Conservation (phyloP, 2,329 filamentous ascomycete genomes). For the Exophiala lecanii-corni region DNA sequence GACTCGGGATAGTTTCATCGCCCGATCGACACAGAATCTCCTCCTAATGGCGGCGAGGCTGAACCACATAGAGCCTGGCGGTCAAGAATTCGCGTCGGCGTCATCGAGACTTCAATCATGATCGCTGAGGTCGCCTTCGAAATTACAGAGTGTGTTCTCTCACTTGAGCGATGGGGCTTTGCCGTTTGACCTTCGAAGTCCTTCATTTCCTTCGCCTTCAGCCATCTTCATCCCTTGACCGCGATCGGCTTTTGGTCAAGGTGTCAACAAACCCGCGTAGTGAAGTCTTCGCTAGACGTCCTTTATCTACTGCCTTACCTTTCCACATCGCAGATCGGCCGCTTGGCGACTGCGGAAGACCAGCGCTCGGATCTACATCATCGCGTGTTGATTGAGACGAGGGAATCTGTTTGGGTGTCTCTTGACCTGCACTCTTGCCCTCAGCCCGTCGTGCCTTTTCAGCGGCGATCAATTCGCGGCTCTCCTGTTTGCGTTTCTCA, state of each 20-base stretch:
- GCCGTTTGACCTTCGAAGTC: too few species aligned
- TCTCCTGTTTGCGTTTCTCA: slow-evolving; percentile 25
- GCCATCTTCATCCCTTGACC: slow-evolving; percentile 20
- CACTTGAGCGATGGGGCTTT: too few species aligned
- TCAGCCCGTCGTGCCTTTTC: slow-evolving; percentile 20
- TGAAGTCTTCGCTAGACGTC: slow-evolving; percentile 25
- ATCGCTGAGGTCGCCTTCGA: too few species aligned
- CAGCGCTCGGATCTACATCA: slow-evolving; percentile 11
- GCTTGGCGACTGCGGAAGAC: slow-evolving; percentile 13
- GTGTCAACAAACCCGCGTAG: slow-evolving; percentile 21
- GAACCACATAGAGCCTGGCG: too few species aligned
- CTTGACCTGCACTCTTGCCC: slow-evolving; percentile 12
- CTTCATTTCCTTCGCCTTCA: too few species aligned
- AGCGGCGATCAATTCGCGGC: slow-evolving; percentile 33
- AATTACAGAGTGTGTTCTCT: too few species aligned
- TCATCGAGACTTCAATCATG: too few species aligned
- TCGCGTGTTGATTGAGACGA: slow-evolving; percentile 4
- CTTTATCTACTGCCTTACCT: slow-evolving; percentile 26
- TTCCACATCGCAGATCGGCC: slow-evolving; percentile 16
- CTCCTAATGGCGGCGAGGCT: too few species aligned
- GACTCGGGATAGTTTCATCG: too few species aligned
- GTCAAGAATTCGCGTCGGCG: too few species aligned
- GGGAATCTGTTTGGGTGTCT: slow-evolving; percentile 10
- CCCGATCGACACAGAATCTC: too few species aligned
- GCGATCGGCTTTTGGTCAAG: slow-evolving; percentile 20